A percentile compares a stretch with the other conserved stretches of the same genome.
Conservation (phyloP, 192 early-diverging fungal genomes). For the Backusella australiensis region DNA sequence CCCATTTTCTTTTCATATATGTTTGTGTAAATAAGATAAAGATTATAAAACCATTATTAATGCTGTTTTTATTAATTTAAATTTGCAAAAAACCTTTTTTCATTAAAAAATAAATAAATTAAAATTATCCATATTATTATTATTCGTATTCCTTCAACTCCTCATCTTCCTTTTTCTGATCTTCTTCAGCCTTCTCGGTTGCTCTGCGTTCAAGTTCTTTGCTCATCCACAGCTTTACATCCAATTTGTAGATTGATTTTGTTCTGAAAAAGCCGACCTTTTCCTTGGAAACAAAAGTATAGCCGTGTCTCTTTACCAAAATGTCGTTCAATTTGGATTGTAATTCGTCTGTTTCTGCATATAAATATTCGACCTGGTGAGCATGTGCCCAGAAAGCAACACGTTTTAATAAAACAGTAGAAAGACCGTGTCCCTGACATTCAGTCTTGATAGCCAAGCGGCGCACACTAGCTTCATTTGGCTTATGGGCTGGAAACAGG, state of each 20-base stretch:
- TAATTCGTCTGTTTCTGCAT: conserved; percentile 38
- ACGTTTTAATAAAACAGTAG: conserved; percentile 35
- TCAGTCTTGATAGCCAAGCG: conserved; percentile 35
- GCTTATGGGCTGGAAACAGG: conserved; percentile 22
- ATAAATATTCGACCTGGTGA: conserved; percentile 31
- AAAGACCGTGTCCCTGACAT: conserved; percentile 37
- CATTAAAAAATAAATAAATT: neutral
- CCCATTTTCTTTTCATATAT: conserved; percentile 3
- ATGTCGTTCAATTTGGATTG: conserved; percentile 18
- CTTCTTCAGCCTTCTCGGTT: conserved; percentile 5
- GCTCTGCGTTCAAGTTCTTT: conserved; percentile 9
- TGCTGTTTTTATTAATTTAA: neutral
- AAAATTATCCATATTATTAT: neutral
- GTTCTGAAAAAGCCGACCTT: conserved; percentile 22
- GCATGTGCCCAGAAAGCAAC: conserved; percentile 35
- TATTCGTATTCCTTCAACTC: conserved; percentile 29
- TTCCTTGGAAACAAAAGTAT: conserved; percentile 12
- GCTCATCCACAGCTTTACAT: conserved; percentile 37
- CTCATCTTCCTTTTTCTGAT: conserved; percentile 21
- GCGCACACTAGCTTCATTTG: conserved; percentile 34
- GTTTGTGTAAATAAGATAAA: conserved; percentile 8
- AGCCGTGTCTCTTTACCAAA: conserved; percentile 31
- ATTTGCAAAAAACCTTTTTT: neutral
- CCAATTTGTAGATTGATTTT: conserved; percentile 27
- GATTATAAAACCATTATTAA: neutral